phyloP scores from a whole-genome alignment of 352 stramenopile genomes.

The Peronospora belbahrii region DNA sequence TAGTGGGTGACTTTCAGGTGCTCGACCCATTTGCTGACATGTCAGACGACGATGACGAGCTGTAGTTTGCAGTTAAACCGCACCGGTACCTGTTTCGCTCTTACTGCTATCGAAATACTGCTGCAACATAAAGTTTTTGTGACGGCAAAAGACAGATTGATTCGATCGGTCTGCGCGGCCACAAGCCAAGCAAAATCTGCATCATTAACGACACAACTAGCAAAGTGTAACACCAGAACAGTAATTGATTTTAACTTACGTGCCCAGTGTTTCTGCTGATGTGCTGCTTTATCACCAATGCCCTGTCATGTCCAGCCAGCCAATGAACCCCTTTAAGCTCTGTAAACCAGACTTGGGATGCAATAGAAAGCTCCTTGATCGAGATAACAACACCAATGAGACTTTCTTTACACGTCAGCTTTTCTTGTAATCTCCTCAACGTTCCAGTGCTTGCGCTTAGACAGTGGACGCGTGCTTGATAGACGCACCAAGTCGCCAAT shows the following conservation, averaged over 20 bases:
- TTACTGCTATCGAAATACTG: not conserved
- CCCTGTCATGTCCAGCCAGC: not conserved
- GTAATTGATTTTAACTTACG: slow-evolving; percentile 49
- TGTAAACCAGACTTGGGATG: no score
- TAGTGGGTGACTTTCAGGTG: slow-evolving; percentile 89
- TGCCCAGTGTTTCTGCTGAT: slow-evolving; percentile 28
- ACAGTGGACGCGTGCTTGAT: slow-evolving; percentile 66
- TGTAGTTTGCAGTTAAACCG: no score
- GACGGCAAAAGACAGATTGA: no score
- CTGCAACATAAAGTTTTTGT: not conserved
- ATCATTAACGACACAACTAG: no score
- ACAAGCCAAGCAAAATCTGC: no score
- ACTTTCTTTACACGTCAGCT: slow-evolving; percentile 59
- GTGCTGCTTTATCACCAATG: not conserved
- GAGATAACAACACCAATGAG: not conserved
- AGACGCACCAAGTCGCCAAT: slow-evolving; percentile 84
- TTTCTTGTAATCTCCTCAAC: slow-evolving; percentile 86
- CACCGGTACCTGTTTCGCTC: no score
- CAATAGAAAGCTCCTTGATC: not conserved
- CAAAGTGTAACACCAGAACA: slow-evolving; percentile 10
- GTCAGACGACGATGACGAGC: slow-evolving; percentile 75
- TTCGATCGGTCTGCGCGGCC: no score
- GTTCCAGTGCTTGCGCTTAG: slow-evolving; percentile 86
- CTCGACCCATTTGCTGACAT: slow-evolving; percentile 73
- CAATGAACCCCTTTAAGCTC: no score